These are phyloP conservation scores for Clavariopsis aquatica DNA, from an alignment of 495 filamentous ascomycete genomes.

Conservation along the genomic window DNA sequence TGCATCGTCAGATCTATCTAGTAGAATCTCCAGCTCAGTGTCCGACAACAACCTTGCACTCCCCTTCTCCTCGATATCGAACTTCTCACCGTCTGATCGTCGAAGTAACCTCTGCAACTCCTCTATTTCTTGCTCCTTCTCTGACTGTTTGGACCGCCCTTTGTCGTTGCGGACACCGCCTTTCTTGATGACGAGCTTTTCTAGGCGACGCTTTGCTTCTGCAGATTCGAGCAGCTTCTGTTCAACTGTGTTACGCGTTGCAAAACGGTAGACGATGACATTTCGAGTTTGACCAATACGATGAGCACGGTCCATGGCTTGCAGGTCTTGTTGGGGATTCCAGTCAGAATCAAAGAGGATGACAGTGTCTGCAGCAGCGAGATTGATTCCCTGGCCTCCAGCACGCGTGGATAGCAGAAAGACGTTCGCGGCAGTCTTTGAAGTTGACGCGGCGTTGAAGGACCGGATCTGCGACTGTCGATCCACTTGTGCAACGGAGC, in stretches of 20 bases:
- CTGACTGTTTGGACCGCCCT: slow-evolving; percentile 50
- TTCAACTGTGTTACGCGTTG: slow-evolving; percentile 90
- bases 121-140: slow-evolving; percentile 54
- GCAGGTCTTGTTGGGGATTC: slow-evolving; percentile 97
- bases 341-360: slow-evolving; percentile 83
- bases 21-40: slow-evolving; percentile 73
- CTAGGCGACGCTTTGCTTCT: slow-evolving; percentile 88
- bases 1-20: slow-evolving; percentile 83
- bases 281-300: slow-evolving; percentile 90
- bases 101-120: slow-evolving; percentile 61
- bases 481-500: slow-evolving; percentile 76
- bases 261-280: slow-evolving; percentile 92
- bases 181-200: slow-evolving; percentile 94
- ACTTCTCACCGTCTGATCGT: slow-evolving; percentile 57
- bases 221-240: slow-evolving; percentile 84
- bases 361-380: slow-evolving; percentile 69
- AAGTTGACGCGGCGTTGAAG: slow-evolving; percentile 64
- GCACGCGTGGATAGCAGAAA: slow-evolving; percentile 90
- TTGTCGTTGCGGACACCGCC: slow-evolving; percentile 68
- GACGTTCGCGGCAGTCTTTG: slow-evolving; percentile 63
- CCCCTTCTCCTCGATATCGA: slow-evolving; percentile 58
- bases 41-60: slow-evolving; percentile 68
- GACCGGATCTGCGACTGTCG: slow-evolving; percentile 78
- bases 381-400: slow-evolving; percentile 93
- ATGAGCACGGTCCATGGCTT: slow-evolving; percentile 93